Percentiles rank a stretch among this genome's conserved stretches.
phyloP scores from a whole-genome alignment of 495 filamentous ascomycete genomes.

The Aspergillus coremiiformis region DNA sequence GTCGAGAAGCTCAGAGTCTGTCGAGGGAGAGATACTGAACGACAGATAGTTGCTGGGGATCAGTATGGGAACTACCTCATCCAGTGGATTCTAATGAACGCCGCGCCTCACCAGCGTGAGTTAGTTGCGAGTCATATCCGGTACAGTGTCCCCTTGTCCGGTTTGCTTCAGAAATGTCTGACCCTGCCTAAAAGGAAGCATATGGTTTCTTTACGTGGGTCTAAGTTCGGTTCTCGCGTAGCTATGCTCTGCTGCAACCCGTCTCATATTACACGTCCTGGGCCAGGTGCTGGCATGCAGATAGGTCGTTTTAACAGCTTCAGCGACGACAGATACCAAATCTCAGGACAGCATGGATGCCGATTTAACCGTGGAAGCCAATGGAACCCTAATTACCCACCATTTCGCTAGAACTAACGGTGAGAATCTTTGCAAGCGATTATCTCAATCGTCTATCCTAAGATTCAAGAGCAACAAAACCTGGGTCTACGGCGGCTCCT shows the following conservation, averaged over 20 bases:
- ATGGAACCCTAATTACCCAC: constrained; percentile 33
- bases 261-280: constrained; percentile 73
- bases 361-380: constrained; percentile 33
- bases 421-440: neutral
- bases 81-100: constrained; percentile 90
- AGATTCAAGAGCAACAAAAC: neutral
- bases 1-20: constrained; percentile 18
- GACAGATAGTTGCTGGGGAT: constrained; percentile 70
- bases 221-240: constrained; percentile 96
- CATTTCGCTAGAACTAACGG: constrained; percentile 27
- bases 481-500: neutral
- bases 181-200: constrained; percentile 59
- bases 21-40: constrained; percentile 20
- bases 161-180: neutral
- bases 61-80: constrained; percentile 98
- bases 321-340: constrained; percentile 38
- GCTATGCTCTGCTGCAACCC: constrained; percentile 99
- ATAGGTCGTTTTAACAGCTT: constrained; percentile 52
- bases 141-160: constrained; percentile 21
- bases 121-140: constrained; percentile 88
- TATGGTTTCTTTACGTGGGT: constrained; percentile 97
- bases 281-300: constrained; percentile 65
- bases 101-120: constrained; percentile 79
- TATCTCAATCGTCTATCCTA: neutral
- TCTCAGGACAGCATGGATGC: constrained; percentile 20